Base-by-base conservation (phyloP, 140 eudicot species). In the Cichorium intybus region DNA sequence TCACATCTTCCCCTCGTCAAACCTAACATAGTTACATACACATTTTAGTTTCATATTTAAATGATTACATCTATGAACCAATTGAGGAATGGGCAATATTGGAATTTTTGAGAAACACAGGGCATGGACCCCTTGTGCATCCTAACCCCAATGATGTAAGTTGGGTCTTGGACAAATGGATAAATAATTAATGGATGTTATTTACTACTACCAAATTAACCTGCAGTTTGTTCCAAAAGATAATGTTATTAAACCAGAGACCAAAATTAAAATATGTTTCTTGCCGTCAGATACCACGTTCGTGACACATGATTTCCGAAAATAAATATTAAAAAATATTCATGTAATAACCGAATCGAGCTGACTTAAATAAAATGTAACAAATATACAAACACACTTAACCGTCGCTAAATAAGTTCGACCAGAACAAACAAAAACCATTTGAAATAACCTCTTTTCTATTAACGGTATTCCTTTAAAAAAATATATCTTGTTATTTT, bases 201-300 rank as follows among this genome's bases (percentile, higher is more conserved):
- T 65, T 49, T 65, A 65, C 24, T 15, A 65, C 17, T 23, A 33
- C 14, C 62, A 53, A 53, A 66, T 22, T 34, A 49, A 31, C 34
- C 60, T 50, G 60, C 71, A 33, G 49, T 65, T 64, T 29, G 21
- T 65, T 49, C 5, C 2, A 29, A 49, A 48, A 21, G n/a, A 18
- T 29, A 51, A 66, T 66, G 62, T 34, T 52, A 52, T 52, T 33
- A 45, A 11, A 52, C 22, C 18, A 31, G 18, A n/a, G 62, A 34
- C 52, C 33, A 66, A 66, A 51, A 51, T 22, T 21, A 66, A 64
- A 51, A 21, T 66, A 18, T 34, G 72, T 23, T 34, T 39, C n/a
- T 23, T 21, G 52, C 60, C 16, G 52, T 52, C 71, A 50, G 60
- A 31, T 24, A 28, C 4, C 24, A 33, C 24, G 33, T 59, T 29